Percentiles rank a stretch among this genome's conserved stretches.
These are phyloP conservation scores for Lathyrus tuberosus DNA, from an alignment of 306 rosid genomes.

Conservation along the genomic window DNA sequence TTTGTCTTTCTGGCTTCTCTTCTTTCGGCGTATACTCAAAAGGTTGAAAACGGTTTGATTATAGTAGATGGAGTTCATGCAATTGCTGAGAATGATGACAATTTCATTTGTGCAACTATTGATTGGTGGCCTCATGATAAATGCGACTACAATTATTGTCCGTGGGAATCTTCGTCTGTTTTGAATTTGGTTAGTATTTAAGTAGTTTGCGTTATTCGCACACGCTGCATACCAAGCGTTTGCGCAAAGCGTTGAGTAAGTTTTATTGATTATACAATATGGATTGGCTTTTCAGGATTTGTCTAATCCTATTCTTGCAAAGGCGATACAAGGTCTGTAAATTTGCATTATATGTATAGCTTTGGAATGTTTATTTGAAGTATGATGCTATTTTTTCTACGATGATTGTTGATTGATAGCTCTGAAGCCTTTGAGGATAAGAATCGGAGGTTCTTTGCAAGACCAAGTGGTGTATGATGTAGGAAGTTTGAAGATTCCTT, in stretches of 20 bases:
- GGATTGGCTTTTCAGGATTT: constrained; percentile 72
- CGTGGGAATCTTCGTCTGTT: constrained; percentile 81
- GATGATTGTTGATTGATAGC: constrained; percentile 63
- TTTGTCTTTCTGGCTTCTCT: constrained; percentile 61
- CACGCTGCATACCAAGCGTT: neutral
- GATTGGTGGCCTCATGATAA: constrained; percentile 99
- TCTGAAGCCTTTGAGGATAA: constrained; percentile 82
- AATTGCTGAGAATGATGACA: constrained; percentile 66
- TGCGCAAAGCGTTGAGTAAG: constrained; percentile 18
- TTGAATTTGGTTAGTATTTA: constrained; percentile 63
- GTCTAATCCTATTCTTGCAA: constrained; percentile 74
- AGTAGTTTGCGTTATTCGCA: neutral
- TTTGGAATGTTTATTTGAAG: constrained; percentile 31
- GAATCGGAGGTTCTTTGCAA: constrained; percentile 96
- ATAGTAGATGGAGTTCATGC: constrained; percentile 58
- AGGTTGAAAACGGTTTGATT: constrained; percentile 48
- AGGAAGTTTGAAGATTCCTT: constrained; percentile 66
- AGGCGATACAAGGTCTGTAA: constrained; percentile 79
- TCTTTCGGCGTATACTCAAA: constrained; percentile 52
- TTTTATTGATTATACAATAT: constrained; percentile 37
- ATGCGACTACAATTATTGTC: constrained; percentile 83
- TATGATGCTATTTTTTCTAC: constrained; percentile 37
- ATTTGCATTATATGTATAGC: constrained; percentile 15
- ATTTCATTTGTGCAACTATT: constrained; percentile 89
- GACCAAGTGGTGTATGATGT: constrained; percentile 80